These are phyloP conservation scores for Lunasporangiospora selenospora DNA, from an alignment of 192 early-diverging fungal species.

Conservation along the genomic window DNA sequence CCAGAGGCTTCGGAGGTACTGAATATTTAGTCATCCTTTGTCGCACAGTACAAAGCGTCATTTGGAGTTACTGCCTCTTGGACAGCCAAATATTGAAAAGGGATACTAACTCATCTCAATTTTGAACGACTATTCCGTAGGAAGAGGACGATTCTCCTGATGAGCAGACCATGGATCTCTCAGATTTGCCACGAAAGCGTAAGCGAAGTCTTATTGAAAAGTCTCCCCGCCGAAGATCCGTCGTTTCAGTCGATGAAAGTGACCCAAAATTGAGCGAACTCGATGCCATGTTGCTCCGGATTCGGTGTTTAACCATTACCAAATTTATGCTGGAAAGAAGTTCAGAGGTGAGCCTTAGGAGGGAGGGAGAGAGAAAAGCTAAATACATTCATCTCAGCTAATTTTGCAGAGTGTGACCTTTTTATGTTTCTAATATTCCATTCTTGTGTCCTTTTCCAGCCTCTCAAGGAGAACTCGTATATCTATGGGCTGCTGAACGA, in stretches of 20 bases:
- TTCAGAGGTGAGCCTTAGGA: constrained; percentile 62
- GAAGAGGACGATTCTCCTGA: constrained; percentile 42
- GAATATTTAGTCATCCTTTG: not conserved
- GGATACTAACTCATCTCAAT: too few relatives aligned
- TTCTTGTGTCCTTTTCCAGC: constrained; percentile 14
- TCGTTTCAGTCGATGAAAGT: constrained; percentile 25
- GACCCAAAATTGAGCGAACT: constrained; percentile 47
- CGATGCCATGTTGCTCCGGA: constrained; percentile 59
- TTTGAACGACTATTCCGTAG: too few relatives aligned
- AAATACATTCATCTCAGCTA: too few relatives aligned
- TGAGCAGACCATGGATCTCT: constrained; percentile 26
- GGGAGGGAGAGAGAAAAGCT: too few relatives aligned
- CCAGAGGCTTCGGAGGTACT: constrained; percentile 33
- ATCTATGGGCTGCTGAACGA: constrained; percentile 80
- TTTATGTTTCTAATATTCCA: not conserved
- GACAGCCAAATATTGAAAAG: too few relatives aligned
- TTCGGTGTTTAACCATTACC: constrained; percentile 73
- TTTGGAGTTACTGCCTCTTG: too few relatives aligned
- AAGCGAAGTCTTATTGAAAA: constrained; percentile 42
- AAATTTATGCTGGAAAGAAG: constrained; percentile 73
- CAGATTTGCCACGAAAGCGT: constrained; percentile 46
- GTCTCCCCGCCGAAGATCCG: constrained; percentile 9
- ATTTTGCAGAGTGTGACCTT: too few relatives aligned
- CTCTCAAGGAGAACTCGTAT: constrained; percentile 72
- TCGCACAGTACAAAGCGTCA: too few relatives aligned